Base-by-base conservation (phyloP, 2,329 filamentous ascomycete species). In the Venturia carpophila region DNA sequence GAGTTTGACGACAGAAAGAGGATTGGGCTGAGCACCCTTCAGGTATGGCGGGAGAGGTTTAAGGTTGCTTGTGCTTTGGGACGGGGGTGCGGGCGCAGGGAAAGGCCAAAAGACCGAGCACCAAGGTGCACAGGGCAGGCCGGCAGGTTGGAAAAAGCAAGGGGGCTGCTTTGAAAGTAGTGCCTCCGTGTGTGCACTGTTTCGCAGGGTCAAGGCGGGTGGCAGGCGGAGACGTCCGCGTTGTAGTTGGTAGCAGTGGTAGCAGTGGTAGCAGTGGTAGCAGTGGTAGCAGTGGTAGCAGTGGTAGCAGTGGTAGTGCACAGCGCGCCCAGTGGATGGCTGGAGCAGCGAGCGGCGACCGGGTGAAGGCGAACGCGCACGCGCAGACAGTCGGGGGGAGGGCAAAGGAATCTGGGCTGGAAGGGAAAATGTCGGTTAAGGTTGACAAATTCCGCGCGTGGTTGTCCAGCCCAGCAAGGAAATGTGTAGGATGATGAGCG, bases 21-120 rank as follows among this genome's bases (percentile, higher is more conserved):
- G 60, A 62, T 62, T 62, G 60, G 60, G 60, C 60, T 62, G 60
- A 34, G 30, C 60, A 62, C 60, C 43, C 60, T 62, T 62, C 60
- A 62, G 60, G 60, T 43, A 62, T 62, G 60, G 60, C 43, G 60
- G 39, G 60, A 47, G 60, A 47, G 39, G 11, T 27, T 62, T 62
- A 62, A 62, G 37, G 60, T 43, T 47, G 39, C 39, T 62, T 58
- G 52, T 58, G 52, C 52, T 58, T 58, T 58, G 52, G 52, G 27
- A 58, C 52, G 52, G 52, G 52, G 52, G 52, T 30, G 52, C 30
- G 52, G 52, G 52, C 17, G 52, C 52, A 58, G 52, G 52, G 52
- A 58, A 58, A 58, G 52, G 52, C 52, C 52, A 58, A 37, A 58
- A 58, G 52, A 37, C 52, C 52, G 52, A 37, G 52, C 52, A 37